Conservation (phyloP, 2,329 filamentous ascomycete species). For the Hypoxylon sp. region DNA sequence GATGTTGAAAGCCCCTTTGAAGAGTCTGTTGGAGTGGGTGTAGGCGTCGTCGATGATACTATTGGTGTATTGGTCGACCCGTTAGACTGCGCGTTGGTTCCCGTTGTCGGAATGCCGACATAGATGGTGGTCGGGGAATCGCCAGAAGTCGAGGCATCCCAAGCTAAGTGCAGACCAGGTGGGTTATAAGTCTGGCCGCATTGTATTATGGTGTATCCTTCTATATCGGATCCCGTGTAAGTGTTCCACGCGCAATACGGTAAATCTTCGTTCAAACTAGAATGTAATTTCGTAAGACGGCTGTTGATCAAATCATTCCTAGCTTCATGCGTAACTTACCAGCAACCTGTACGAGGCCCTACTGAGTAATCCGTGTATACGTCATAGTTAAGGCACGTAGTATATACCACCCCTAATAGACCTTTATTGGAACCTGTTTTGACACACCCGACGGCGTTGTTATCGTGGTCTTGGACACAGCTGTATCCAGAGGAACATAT, state of each 20-base stretch:
- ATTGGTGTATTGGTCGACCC: neutral
- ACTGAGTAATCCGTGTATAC: conserved; percentile 6
- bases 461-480: conserved; percentile 11
- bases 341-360: conserved; percentile 19
- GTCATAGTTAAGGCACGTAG: conserved; percentile 5
- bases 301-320: too few species aligned
- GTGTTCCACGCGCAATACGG: conserved; percentile 9
- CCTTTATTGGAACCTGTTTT: neutral
- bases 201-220: conserved; percentile 22
- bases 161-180: conserved; percentile 1
- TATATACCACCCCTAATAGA: conserved; percentile 8
- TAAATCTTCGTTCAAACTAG: neutral
- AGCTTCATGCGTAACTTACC: conserved; percentile 10
- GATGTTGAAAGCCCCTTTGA: conserved; percentile 19
- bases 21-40: conserved; percentile 4
- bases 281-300: neutral
- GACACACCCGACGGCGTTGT: conserved; percentile 23
- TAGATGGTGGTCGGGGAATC: conserved; percentile 8
- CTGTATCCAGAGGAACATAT: conserved; percentile 2
- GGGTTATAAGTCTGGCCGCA: neutral
- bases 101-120: neutral
- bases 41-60: neutral
- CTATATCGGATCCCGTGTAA: conserved; percentile 12
- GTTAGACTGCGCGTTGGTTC: neutral
- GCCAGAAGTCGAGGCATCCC: conserved; percentile 16